Evolutionary conservation across 2,329 filamentous ascomycete species (phyloP), one percentile per base, ranked within the genome.

Genomic region (Colletotrichum plurivorum): DNA sequence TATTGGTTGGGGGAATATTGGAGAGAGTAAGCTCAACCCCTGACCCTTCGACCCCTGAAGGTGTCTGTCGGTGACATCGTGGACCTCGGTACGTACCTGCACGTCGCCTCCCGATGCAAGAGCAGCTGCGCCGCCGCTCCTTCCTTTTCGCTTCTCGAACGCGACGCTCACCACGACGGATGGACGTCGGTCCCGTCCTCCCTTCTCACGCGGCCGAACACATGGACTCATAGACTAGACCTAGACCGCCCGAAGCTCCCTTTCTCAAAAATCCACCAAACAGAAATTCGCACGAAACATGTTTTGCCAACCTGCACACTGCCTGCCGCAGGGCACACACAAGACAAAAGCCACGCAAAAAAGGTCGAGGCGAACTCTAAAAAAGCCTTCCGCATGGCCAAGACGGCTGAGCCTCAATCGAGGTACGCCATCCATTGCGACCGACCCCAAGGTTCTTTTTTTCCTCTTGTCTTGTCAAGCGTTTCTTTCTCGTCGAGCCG

Each of bases 351-450:
- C 31, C 31, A 36, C 8, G 8, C 31, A 36, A 10, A 36, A 3
- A 36, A 10, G 31, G 31, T 36, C 31, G 31, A 36, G 27, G 57
- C 57, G 46, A 51, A 52, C 31, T 25, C 36, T 9, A 25, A 15
- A 13, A 27, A 36, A 36, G 8, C 46, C 18, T 15, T 16, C 15
- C 45, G 18, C 46, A 25, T 45, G 41, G 65, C 66, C 66, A 69
- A 69, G 66, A 20, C 56, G 55, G 55, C 66, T 52, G 66, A 69
- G 66, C 66, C 66, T 66, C 66, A 53, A 22, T 58, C 5, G 53
- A n/a, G 12, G 45, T 36, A 66, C 66, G 62, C 55, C 55, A 55
- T 2, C 31, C 25, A 45, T 66, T 65, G 66, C 61, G 66, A 59
- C 48, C 46, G 22, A 55, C 12, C 41, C 45, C 3, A 46, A 16